phyloP scores from a whole-genome alignment of 345 rosid genomes.

The Citropsis articulata region DNA sequence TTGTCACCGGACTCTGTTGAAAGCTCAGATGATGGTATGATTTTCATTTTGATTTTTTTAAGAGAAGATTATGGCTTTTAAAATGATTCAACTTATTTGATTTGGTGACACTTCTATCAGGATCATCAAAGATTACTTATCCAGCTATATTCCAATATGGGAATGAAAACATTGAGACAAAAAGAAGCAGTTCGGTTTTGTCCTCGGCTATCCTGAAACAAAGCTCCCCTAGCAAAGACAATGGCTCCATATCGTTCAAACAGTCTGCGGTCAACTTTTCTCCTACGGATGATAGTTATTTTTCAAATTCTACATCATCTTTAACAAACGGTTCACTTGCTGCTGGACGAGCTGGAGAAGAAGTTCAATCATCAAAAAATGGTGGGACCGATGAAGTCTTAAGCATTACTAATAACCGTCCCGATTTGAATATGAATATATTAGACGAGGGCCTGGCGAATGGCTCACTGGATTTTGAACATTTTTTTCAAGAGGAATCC shows the following conservation, averaged over 20 bases:
- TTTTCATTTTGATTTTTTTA: neutral
- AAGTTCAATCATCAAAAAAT: slow-evolving; percentile 38
- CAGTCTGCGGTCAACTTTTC: slow-evolving; percentile 41
- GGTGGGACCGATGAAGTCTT: slow-evolving; percentile 56
- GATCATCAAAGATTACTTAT: slow-evolving; percentile 47
- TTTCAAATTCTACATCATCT: slow-evolving; percentile 32
- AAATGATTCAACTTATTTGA: slow-evolving; percentile 11
- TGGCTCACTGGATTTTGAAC: slow-evolving; percentile 59
- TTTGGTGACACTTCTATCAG: slow-evolving; percentile 30
- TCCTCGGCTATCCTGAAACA: slow-evolving; percentile 34
- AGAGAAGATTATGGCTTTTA: neutral
- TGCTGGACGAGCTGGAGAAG: slow-evolving; percentile 47
- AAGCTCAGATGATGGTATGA: slow-evolving; percentile 43
- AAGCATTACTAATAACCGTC: slow-evolving; percentile 56
- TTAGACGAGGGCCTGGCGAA: slow-evolving; percentile 49
- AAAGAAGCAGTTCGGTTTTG: slow-evolving; percentile 36
- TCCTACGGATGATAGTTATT: slow-evolving; percentile 40
- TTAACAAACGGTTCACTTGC: slow-evolving; percentile 46
- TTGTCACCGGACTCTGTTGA: slow-evolving; percentile 30
- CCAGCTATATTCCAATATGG: slow-evolving; percentile 30
- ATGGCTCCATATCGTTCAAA: slow-evolving; percentile 36
- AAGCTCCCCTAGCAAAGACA: slow-evolving; percentile 32
- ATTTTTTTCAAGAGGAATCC: slow-evolving; percentile 72
- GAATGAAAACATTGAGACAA: slow-evolving; percentile 24
- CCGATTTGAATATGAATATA: slow-evolving; percentile 60